Evolutionary conservation across 2,329 filamentous ascomycete genomes (phyloP), one percentile per base, ranked within the genome.

Genomic region (Paraphaeosphaeria minitans): DNA sequence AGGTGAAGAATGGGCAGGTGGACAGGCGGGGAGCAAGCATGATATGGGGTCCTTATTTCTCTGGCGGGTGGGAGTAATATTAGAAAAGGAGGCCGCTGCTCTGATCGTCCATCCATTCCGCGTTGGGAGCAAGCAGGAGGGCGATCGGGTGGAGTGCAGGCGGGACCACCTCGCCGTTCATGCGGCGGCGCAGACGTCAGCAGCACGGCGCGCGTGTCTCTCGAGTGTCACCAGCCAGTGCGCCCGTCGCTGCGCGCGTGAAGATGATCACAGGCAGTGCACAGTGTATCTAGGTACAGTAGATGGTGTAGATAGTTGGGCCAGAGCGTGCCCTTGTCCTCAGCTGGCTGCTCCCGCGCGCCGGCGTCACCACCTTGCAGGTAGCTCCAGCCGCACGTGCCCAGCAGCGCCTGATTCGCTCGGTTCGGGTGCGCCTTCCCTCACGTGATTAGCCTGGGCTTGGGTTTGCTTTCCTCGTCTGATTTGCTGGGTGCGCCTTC

Each of bases 1-100:
- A 60, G 35, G 52, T 57, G 54, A 56, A 37, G 58, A 22, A n/a
- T 64, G 63, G 53, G 51, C 56, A 55, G 64, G 58, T 37, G 43
- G 27, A 22, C 29, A 51, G 55, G 62, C 56, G 59, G 58, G 58
- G 59, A 59, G 58, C 49, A 58, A 62, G 70, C 70, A 75, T 73
- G 68, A 71, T 67, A 66, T 60, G 65, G 63, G 53, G 27, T 33
- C 59, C 65, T 67, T 61, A 58, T 64, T 58, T 53, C 61, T 55
- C 24, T 56, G 56, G 42, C n/a, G 46, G 35, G 52, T 49, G 58
- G 41, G 47, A 35, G 35, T 60, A 57, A 67, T 68, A 56, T 66
- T 58, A 60, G 62, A 67, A 72, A 72, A 70, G 69, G 71, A 72
- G 70, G 67, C 58, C 47, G 62, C 62, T 41, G 56, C 53, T 37